A percentile compares a stretch with the other conserved stretches of the same genome.
These are phyloP conservation scores for Helotiales sp. DNA, from an alignment of 2,329 filamentous ascomycete species.

Conservation along the genomic window DNA sequence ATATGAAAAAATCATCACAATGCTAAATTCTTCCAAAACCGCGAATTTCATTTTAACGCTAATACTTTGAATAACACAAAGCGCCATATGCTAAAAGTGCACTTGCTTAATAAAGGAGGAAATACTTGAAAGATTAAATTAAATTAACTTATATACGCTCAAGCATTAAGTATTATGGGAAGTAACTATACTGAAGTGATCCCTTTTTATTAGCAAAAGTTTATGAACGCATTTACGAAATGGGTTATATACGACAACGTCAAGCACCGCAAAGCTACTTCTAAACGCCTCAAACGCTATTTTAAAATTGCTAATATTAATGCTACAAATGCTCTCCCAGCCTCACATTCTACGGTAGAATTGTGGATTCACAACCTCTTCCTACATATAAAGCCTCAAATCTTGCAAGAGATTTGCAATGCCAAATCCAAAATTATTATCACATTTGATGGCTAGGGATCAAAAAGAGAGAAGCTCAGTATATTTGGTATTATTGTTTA, in stretches of 20 bases:
- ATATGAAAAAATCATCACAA: too few relatives aligned
- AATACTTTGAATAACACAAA: slow-evolving; percentile 5
- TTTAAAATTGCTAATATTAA: slow-evolving; percentile 5
- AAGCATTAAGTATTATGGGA: not conserved
- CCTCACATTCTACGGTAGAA: not conserved
- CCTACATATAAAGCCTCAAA: not conserved
- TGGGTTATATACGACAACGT: not conserved
- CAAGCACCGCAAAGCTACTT: slow-evolving; percentile 1
- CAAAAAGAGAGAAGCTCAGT: slow-evolving; percentile 9
- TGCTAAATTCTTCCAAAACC: too few relatives aligned
- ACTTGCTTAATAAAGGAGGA: not conserved
- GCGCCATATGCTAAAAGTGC: not conserved
- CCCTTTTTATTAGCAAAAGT: not conserved
- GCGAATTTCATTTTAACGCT: too few relatives aligned
- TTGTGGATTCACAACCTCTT: not conserved
- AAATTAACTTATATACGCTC: too few relatives aligned
- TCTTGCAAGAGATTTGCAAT: not conserved
- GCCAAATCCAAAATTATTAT: too few relatives aligned
- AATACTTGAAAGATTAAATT: not conserved
- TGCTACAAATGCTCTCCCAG: not conserved
- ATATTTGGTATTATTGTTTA: slow-evolving; percentile 2
- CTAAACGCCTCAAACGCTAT: not conserved
- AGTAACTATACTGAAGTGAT: too few relatives aligned
- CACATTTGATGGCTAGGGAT: slow-evolving; percentile 3
- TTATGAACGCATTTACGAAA: slow-evolving; percentile 2